Base-by-base conservation (phyloP, 192 early-diverging fungal genomes). In the Umbelopsis isabellina region DNA sequence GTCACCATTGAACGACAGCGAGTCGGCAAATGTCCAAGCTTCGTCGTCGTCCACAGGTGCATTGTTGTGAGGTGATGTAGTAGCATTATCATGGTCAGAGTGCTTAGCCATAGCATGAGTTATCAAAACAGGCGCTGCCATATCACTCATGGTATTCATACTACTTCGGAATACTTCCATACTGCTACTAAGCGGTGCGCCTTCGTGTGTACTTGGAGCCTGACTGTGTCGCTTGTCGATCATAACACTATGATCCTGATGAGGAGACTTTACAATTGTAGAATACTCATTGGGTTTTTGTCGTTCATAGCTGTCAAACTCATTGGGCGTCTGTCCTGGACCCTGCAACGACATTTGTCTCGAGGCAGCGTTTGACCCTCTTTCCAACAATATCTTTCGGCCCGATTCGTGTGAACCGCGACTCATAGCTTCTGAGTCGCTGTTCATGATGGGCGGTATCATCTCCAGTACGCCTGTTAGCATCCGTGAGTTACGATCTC, bases 261-360 rank as follows among this genome's bases (percentile, higher is more conserved):
- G 58, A 16, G 41, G 64, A 12, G 50, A 66, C 1, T 22, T 11
- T 2, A 67, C 58, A 15, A 51, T 55, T 12, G 53, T 45, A 3
- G 76, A 78, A 37, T 73, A 73, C 27, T 78, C 76, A 49, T 78
- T 78, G n/a, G 76, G 76, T 55, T 78, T 78, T 18, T 78, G 76
- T 47, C 58, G 51, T 13, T 61, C 55, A 61, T 61, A 61, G 8
- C 55, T 61, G 33, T 50, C 37, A 7, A 69, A 47, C 46, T 78
- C 76, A 53, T 78, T 78, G 7, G 72, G 76, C 23, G 70, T 65
- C 41, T 78, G 76, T 10, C 76, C 75, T 30, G 45, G 67, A 22
- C 64, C 66, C 20, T 47, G 27, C 12, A 35, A 61, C n/a, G 23
- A 11, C 18, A 65, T 20, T 46, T 48, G 23, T n/a, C 18, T 3